Base-by-base conservation (phyloP, 108 stramenopile species). In the Nitzschia inconspicua region DNA sequence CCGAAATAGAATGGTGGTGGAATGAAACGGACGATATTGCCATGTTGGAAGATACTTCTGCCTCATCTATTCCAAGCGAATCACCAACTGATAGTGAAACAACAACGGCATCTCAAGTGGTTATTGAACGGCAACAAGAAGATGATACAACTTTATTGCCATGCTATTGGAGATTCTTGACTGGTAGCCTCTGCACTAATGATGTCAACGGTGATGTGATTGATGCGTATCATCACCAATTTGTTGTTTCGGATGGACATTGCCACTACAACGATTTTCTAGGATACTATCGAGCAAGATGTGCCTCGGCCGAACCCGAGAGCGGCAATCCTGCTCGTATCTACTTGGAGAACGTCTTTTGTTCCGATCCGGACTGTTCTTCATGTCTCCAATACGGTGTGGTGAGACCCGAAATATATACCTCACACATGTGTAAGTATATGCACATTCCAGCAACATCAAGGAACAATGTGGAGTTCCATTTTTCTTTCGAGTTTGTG, bases 201-300 rank as follows among this genome's bases (percentile, higher is more conserved):
- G 10, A 10, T 8, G 36, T 37, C 36, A 37, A 37, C 26, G 20
- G 48, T 6, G 28, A 6, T 11, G 10, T 49, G 16, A 5, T 49
- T 29, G 8, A 27, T 2, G 48, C 20, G 6, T 3, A 22, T 3
- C 47, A 23, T 27, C 48, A 49, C 27, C 29, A 49, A 2, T 23
- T 6, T 1, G 1, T 49, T n/a, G 48, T 49, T 19, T 26, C 48
- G 11, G 48, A 49, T 16, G 48, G 48, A 23, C 6, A 7, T 3
- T 49, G 48, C 27, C 48, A 29, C 14, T 49, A 49, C 48, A 49
- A 24, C 48, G 48, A 49, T 16, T 18, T 49, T 24, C 25, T 49
- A 11, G 48, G 48, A 4, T 49, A 23, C 48, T 49, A 49, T 23
- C 48, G 25, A 29, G 48, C 48, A 8, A 29, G 48, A 28, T 49